A percentile compares a stretch with the other conserved stretches of the same genome.
Evolutionary conservation across 495 filamentous ascomycete species (phyloP).

Genomic region (Lentithecium fluviatile): DNA sequence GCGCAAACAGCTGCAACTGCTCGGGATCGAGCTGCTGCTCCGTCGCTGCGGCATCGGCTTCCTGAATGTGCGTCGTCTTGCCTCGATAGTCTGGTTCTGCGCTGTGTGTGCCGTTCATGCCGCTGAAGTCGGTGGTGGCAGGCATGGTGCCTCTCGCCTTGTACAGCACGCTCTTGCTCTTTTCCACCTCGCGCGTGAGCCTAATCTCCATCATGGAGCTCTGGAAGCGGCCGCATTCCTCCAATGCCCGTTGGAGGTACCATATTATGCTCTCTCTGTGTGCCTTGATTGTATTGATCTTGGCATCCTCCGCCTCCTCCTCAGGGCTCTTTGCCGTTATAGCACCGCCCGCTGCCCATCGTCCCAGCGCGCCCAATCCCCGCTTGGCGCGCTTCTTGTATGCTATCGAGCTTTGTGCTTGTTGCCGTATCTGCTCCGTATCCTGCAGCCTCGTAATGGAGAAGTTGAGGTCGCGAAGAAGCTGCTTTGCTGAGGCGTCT

Average conservation of each 20-base stretch:
- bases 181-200: constrained; percentile 79
- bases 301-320: constrained; percentile 69
- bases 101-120: constrained; percentile 13
- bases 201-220: constrained; percentile 87
- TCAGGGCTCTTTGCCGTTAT: constrained; percentile 55
- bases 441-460: constrained; percentile 72
- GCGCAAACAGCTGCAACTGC: constrained; percentile 87
- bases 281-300: constrained; percentile 54
- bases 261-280: constrained; percentile 80
- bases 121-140: constrained; percentile 26
- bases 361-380: constrained; percentile 58
- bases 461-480: constrained; percentile 77
- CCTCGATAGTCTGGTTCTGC: constrained; percentile 8
- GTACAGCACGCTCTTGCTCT: constrained; percentile 80
- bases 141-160: constrained; percentile 52
- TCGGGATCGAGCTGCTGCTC: constrained; percentile 69
- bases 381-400: constrained; percentile 61
- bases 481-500: constrained; percentile 76
- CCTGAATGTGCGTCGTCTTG: constrained; percentile 24
- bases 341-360: constrained; percentile 65
- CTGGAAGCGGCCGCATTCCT: constrained; percentile 73
- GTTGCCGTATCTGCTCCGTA: constrained; percentile 76
- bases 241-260: constrained; percentile 72
- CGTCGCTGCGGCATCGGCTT: constrained; percentile 51
- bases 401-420: constrained; percentile 64